Evolutionary conservation across 371 early-diverging fungal genomes (phyloP), one percentile per base, ranked within the genome.

Genomic region (Mortierella sp.): DNA sequence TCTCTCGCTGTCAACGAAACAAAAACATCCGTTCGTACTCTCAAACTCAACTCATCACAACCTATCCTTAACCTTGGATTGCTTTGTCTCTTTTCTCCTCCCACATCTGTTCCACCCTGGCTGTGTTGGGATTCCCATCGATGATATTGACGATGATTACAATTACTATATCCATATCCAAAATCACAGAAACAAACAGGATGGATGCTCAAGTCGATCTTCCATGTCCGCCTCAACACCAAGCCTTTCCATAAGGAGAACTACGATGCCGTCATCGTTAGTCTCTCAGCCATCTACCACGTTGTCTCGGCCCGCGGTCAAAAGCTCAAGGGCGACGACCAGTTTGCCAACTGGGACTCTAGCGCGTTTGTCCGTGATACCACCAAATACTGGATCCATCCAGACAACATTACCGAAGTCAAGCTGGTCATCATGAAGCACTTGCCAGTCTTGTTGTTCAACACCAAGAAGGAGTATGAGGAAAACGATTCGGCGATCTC

Each of bases 311-410:
- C 95, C 26, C 93, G 98, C 38, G 97, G 97, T 50, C 90, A 94
- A 74, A 94, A 92, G 60, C 90, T 92, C 77, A 87, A 90, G 72
- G 93, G 90, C 26, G 93, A 92, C 70, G 80, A 79, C n/a, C 80
- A 77, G 65, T 81, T 75, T 50, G 34, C 83, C 38, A 86, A 83
- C 87, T 79, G 82, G 83, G 79, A 80, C 77, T 80, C 80, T 68
- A 60, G 26, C 55, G 85, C 76, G n/a, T 96, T 97, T 92, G 96
- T 98, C 16, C 92, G 98, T 60, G 94, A 96, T 83, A 97, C 98
- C 19, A 96, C 96, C 70, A 98, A 99, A 91, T 99, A 99, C 90
- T 99, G 99, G 99, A 98, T 99, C 4, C 99, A 99, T 85, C 96
- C 97, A 6, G 99, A 99, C 89, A 99, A 99, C 88, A 96, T 99